Percentiles rank a stretch among this genome's conserved stretches.
phyloP scores from a whole-genome alignment of 176 grass and related monocot genomes.

The Cenchrus fungigraminus region DNA sequence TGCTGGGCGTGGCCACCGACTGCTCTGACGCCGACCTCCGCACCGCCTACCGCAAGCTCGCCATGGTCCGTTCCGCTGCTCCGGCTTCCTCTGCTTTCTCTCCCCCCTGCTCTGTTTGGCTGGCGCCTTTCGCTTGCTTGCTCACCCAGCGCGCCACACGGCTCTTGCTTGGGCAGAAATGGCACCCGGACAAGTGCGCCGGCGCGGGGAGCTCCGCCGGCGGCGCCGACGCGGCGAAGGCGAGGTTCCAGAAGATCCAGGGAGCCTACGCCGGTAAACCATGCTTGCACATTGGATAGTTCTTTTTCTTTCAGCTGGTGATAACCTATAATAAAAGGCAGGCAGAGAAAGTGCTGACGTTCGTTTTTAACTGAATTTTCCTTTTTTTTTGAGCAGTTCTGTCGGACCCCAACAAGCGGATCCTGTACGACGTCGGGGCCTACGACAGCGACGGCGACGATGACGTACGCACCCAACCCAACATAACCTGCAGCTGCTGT shows the following conservation, averaged over 20 bases:
- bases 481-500: not conserved
- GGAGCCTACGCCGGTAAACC: constrained; percentile 59
- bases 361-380: not conserved
- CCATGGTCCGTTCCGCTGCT: constrained; percentile 38
- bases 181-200: constrained; percentile 70
- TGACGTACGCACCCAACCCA: not conserved
- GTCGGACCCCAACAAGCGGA: constrained; percentile 70
- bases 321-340: too few relatives aligned
- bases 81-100: not conserved
- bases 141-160: too few relatives aligned
- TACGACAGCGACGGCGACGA: constrained; percentile 64
- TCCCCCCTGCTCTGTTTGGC: not conserved
- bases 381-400: constrained; percentile 47
- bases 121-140: not conserved
- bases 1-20: constrained; percentile 61
- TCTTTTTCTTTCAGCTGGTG: too few relatives aligned
- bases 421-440: constrained; percentile 72
- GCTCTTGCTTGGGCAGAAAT: constrained; percentile 51
- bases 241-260: constrained; percentile 74
- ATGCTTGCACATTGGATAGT: too few relatives aligned
- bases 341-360: not conserved
- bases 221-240: constrained; percentile 51
- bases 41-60: constrained; percentile 72
- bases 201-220: constrained; percentile 39
- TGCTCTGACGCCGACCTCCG: constrained; percentile 77